Evolutionary conservation across 805 yeast species (phyloP).

Genomic region (Candida golubevii): DNA sequence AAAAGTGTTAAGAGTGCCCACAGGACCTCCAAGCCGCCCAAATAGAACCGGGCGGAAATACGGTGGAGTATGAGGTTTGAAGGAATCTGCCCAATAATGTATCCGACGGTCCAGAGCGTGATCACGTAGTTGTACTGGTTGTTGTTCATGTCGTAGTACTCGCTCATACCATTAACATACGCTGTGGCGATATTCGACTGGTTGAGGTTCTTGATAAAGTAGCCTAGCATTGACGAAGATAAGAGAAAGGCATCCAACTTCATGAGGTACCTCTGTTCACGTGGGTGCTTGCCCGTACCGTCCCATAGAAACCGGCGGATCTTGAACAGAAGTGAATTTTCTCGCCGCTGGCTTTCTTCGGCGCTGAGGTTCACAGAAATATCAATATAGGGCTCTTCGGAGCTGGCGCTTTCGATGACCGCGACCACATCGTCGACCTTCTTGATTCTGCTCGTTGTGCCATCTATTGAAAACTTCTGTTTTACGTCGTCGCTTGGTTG

Average conservation of each 20-base stretch:
- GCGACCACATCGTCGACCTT: neutral
- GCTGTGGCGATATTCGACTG: conserved; percentile 18
- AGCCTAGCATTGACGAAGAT: conserved; percentile 17
- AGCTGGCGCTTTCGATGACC: neutral
- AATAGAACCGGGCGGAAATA: conserved; percentile 40
- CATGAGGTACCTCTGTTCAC: conserved; percentile 29
- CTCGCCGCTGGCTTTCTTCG: conserved; percentile 16
- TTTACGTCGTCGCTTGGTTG: no score
- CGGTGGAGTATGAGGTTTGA: conserved; percentile 31
- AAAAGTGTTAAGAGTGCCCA: conserved; percentile 38
- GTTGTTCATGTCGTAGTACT: conserved; percentile 14
- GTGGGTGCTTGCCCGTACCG: conserved; percentile 34
- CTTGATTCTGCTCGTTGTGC: no score
- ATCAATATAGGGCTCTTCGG: conserved; percentile 2
- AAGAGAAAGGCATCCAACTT: conserved; percentile 32
- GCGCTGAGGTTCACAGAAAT: conserved; percentile 7
- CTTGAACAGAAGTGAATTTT: conserved; percentile 14
- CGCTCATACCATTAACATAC: conserved; percentile 17
- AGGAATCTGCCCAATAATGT: conserved; percentile 16
- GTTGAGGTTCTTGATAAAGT: conserved; percentile 18
- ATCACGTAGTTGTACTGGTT: conserved; percentile 18
- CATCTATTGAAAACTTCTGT: no score
- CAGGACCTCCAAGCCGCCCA: conserved; percentile 40
- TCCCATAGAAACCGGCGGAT: conserved; percentile 32
- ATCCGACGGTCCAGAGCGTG: conserved; percentile 16